A percentile compares a stretch with the other conserved stretches of the same genome.
Evolutionary conservation across 2,329 filamentous ascomycete genomes (phyloP).

Genomic region (Monilinia vaccinii-corymbosi): DNA sequence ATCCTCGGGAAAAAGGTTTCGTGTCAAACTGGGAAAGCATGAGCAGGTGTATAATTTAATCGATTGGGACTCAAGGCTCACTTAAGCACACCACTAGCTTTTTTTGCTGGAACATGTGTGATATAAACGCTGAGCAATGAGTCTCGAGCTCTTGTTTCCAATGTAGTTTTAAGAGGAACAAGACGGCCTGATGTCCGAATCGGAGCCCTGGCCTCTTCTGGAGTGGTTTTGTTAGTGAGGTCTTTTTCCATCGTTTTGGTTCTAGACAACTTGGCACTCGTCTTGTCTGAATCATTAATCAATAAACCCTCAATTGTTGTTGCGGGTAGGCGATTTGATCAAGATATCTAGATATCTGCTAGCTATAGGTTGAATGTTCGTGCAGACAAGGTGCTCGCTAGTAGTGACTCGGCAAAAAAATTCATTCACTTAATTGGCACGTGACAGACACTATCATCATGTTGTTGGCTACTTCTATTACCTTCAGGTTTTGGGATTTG

Average conservation of each 20-base stretch:
- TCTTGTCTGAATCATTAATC: background rate
- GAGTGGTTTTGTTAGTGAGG: background rate
- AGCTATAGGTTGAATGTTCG: background rate
- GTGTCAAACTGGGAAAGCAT: constrained; percentile 40
- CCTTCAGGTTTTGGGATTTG: background rate
- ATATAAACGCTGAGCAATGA: constrained; percentile 56
- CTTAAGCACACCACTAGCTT: constrained; percentile 65
- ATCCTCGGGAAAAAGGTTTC: constrained; percentile 48
- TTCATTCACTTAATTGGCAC: background rate
- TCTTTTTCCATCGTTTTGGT: background rate
- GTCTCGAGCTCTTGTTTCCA: constrained; percentile 53
- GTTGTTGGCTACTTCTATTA: background rate
- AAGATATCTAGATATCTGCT: too few species aligned
- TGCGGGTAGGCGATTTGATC: too few species aligned
- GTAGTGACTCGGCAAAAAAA: background rate
- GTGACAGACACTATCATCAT: background rate
- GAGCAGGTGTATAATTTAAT: constrained; percentile 23
- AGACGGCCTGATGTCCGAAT: constrained; percentile 26
- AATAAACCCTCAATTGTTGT: background rate
- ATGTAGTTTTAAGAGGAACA: constrained; percentile 54
- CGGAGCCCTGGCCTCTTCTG: background rate
- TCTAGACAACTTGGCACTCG: background rate
- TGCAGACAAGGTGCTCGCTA: background rate
- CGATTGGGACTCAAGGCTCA: constrained; percentile 35
- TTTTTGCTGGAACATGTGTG: constrained; percentile 61